Percentiles rank a stretch among this genome's conserved stretches.
Evolutionary conservation across 192 early-diverging fungal species (phyloP).

Genomic region (Coemansia aciculifera): DNA sequence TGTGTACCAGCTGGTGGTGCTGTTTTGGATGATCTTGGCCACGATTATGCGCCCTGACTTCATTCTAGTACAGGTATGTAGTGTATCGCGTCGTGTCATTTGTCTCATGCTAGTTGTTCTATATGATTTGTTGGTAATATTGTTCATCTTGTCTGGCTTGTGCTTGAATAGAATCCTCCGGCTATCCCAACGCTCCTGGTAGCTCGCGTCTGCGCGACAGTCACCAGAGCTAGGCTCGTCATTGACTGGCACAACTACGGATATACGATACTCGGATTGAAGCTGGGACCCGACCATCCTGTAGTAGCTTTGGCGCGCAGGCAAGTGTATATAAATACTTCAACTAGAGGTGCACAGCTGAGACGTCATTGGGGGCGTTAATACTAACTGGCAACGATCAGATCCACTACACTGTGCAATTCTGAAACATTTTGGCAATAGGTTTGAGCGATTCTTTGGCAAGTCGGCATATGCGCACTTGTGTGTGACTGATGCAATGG

Average conservation of each 20-base stretch:
- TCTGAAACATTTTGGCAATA: slow-evolving; percentile 7
- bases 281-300: slow-evolving; percentile 57
- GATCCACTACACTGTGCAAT: neutral
- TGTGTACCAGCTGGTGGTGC: slow-evolving; percentile 57
- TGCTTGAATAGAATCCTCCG: slow-evolving; percentile 78
- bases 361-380: neutral
- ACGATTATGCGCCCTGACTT: slow-evolving; percentile 60
- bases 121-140: slow-evolving; percentile 2
- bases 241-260: slow-evolving; percentile 99
- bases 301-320: slow-evolving; percentile 44
- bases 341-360: neutral
- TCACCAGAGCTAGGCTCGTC: slow-evolving; percentile 70
- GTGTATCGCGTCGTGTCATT: neutral
- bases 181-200: slow-evolving; percentile 88
- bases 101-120: neutral
- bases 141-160: neutral
- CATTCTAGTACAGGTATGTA: slow-evolving; percentile 76
- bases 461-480: slow-evolving; percentile 73
- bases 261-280: slow-evolving; percentile 78
- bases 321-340: slow-evolving; percentile 11
- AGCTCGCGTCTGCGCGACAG: slow-evolving; percentile 64
- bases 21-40: slow-evolving; percentile 65
- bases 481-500: slow-evolving; percentile 86
- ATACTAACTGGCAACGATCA: neutral
- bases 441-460: slow-evolving; percentile 45